Base-by-base conservation (phyloP, 2,329 filamentous ascomycete species). In the Cladosporium sp. region DNA sequence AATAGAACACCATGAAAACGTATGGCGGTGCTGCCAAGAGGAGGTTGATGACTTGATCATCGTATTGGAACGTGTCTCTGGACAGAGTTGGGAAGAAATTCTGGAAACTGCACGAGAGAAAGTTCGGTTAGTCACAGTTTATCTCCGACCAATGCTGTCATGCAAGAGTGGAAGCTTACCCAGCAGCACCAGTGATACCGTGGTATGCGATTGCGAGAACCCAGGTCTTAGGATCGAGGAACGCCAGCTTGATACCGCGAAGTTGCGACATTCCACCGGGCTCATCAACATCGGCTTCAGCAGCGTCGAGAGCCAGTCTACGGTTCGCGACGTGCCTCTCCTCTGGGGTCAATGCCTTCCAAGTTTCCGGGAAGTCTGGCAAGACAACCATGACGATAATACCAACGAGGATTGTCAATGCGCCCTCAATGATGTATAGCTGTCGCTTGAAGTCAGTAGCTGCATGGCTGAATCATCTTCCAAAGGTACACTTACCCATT, bases 21-120 rank as follows among this genome's bases (percentile, higher is more conserved):
- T 71, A 71, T 0, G 71, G 71, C 1, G 71, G 71, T 0, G 70
- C 71, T 49, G 72, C 69, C 3, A 73, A 61, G 11, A 73, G 68
- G 40, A 71, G 71, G 1, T 70, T 73, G 36, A 72, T 75, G 3
- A 88, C 72, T 8, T 85, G 80, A 18, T 30, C 22, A 15, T 77
- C 74, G 70, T 80, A 95, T 69, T 95, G 83, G n/a, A 95, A 59
- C 0, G 83, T 77, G 3, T 27, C 37, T 58, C 86, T 82, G 2
- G 89, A 70, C 45, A 63, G 56, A 15, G 64, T 65, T 12, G 64
- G 64, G 43, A 68, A 58, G 51, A 67, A 68, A 18, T 67, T 62
- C 32, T 65, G 65, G 59, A 65, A 66, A 15, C 55, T 60, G 27
- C 20, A 6, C 20, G 20, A 27, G n/a, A n/a, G n/a, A n/a, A n/a